These are phyloP conservation scores for Pelargonium myrrhifolium DNA, from an alignment of 441 rosid genomes.

Conservation along the genomic window DNA sequence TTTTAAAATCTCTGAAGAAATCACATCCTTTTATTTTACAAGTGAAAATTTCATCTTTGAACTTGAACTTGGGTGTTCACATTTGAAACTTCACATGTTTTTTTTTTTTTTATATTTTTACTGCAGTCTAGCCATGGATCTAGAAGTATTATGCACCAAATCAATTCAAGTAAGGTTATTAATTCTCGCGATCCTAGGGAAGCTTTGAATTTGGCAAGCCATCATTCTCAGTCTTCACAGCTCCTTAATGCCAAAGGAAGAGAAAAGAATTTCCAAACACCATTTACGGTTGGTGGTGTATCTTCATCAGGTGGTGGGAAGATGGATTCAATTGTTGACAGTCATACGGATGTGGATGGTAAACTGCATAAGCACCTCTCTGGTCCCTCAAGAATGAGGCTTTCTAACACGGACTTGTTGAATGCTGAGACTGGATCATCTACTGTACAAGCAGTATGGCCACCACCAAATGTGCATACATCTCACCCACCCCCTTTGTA, in stretches of 20 bases:
- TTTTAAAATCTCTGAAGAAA: background rate
- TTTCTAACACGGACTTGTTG: background rate
- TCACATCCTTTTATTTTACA: background rate
- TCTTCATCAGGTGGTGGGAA: background rate
- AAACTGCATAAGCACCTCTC: background rate
- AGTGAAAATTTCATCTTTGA: background rate
- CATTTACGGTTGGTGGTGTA: background rate
- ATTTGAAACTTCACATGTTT: background rate
- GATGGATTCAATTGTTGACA: conserved; percentile 7
- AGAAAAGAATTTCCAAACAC: conserved; percentile 15
- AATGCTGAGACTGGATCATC: background rate
- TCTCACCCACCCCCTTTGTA: background rate
- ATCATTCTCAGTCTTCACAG: conserved; percentile 33
- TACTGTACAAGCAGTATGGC: background rate
- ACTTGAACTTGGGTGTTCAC: background rate
- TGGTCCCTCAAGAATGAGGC: background rate
- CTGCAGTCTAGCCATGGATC: conserved; percentile 42
- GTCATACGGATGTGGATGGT: background rate
- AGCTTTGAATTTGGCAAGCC: conserved; percentile 34
- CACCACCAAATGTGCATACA: background rate
- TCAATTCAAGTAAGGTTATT: conserved; percentile 25
- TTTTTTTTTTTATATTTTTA: too few species aligned
- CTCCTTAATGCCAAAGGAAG: conserved; percentile 35
- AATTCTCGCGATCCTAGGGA: conserved; percentile 38
- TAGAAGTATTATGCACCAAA: conserved; percentile 25